Percentiles rank a stretch among this genome's conserved stretches.
Conservation (phyloP, 164 flowering plant genomes). For the Berberis vulgaris region DNA sequence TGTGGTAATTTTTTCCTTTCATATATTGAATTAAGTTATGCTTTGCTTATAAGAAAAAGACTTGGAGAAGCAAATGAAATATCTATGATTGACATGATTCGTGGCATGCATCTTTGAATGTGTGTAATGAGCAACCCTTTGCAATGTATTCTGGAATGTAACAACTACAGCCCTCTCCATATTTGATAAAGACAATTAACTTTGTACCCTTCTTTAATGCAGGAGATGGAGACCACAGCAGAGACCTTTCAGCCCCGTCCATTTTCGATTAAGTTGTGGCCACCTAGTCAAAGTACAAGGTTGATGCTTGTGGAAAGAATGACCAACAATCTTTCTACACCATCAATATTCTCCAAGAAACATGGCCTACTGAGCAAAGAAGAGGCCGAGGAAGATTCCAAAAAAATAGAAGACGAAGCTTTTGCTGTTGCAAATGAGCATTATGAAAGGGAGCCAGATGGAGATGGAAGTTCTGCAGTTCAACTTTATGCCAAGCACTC, state of each 20-base stretch:
- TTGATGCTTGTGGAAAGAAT: slow-evolving; percentile 69
- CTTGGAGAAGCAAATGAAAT: too few relatives aligned
- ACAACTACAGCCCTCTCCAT: too few relatives aligned
- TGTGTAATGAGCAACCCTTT: too few relatives aligned
- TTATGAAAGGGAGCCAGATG: slow-evolving; percentile 81
- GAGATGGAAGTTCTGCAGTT: slow-evolving; percentile 92
- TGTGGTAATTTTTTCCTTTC: too few relatives aligned
- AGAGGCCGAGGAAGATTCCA: slow-evolving; percentile 75
- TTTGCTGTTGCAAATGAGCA: slow-evolving; percentile 57
- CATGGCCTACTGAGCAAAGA: slow-evolving; percentile 52
- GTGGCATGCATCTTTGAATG: too few relatives aligned
- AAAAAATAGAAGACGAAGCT: slow-evolving; percentile 63
- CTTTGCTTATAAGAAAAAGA: too few relatives aligned
- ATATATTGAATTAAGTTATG: too few relatives aligned
- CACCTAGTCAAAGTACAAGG: slow-evolving; percentile 81
- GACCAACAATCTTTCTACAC: slow-evolving; percentile 62
- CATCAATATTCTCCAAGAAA: slow-evolving; percentile 69
- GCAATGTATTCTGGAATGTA: too few relatives aligned
- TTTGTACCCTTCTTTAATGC: neutral
- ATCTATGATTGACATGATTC: too few relatives aligned
- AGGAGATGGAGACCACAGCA: slow-evolving; percentile 27
- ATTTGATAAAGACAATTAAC: too few relatives aligned
- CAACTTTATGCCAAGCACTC: slow-evolving; percentile 93
- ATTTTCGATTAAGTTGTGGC: slow-evolving; percentile 85
- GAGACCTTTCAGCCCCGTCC: slow-evolving; percentile 24